Evolutionary conservation across 805 yeast genomes (phyloP), one percentile per base, ranked within the genome.

Genomic region (Suhomyces sp.): DNA sequence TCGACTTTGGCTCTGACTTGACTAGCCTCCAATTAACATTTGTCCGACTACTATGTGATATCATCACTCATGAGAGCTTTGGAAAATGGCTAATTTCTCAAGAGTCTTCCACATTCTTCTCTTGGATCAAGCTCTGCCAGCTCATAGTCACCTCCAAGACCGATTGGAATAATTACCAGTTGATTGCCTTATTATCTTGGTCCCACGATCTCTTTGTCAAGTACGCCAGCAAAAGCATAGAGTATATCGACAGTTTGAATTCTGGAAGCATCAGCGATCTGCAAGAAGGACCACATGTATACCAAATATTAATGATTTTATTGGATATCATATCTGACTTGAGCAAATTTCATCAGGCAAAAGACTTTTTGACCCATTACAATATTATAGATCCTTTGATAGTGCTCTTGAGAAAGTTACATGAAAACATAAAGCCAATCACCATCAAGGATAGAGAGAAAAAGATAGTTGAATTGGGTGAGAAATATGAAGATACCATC

Each of bases 301-400:
- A 41, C 44, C 44, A 21, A 9, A 13, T 41, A 17, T 20, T 41
- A 12, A 41, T 69, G 13, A 59, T 68, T 3, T 51, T 64, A 1
- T 58, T 79, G 8, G 83, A 81, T 54, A 67, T 76, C 24, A 55
- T 80, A 4, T 60, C 79, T 4, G 75, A 75, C 46, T 55, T 80
- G 27, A 58, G 77, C 15, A 72, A 73, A 44, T 78, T 64, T 54
- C 67, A 78, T 31, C 62, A 68, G 4, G 70, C 75, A 2, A 70
- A 73, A 48, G 68, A 73, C 24, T 75, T 74, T 57, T 64, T 79
- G 43, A 69, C 72, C 24, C 69, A 72, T 29, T 77, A 77, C 57
- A 55, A 72, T 12, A 66, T 73, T 8, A 53, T 81, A 4, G 60
- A 63, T 0, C 57, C 60, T 3, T 51, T 81, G 3, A 60, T 79